Evolutionary conservation across 1,284 basidiomycete species (phyloP), one percentile per base, ranked within the genome.

Genomic region (Phylloboletellus chloephorus): DNA sequence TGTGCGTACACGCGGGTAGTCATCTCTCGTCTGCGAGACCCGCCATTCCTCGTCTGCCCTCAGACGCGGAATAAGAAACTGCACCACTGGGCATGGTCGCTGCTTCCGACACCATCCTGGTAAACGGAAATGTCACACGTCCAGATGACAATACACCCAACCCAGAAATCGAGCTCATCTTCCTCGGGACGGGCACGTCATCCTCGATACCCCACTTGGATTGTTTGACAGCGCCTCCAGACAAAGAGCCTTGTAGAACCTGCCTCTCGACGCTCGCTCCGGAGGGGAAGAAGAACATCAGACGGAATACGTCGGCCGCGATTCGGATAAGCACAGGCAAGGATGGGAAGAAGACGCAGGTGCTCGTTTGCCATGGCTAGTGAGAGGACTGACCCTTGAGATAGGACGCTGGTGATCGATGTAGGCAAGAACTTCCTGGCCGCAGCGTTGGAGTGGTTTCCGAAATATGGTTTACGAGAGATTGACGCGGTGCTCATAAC

Each of bases 401-500:
- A 48, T 49, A 85, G 81, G 48, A 82, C 81, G 4, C 71, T 90
- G 48, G 72, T 89, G 9, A 79, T 90, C 55, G 87, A 90, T 63
- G 82, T 78, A 42, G 87, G 85, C 48, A 90, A 88, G 67, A 87
- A 76, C 50, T 90, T 88, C 64, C 78, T 80, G 54, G 72, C 79
- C 10, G 76, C 82, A 33, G 84, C 87, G 3, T 48, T 84, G 31
- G 82, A 90, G 56, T 85, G 81, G 79, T 89, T 89, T 63, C 86
- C 87, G 8, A 79, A 78, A 54, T 79, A 82, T 54, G 74, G 76
- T 10, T 62, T 90, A 38, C 71, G 87, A 45, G 68, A 68, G 49
- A 88, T 90, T 48, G 86, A 89, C 57, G 87, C 82, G 23, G 69
- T 90, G 9, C 66, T 90, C 16, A 74, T 90, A 30, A 88, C 86